Conservation (phyloP, 805 yeast species). For the Brettanomyces bruxellensis region DNA sequence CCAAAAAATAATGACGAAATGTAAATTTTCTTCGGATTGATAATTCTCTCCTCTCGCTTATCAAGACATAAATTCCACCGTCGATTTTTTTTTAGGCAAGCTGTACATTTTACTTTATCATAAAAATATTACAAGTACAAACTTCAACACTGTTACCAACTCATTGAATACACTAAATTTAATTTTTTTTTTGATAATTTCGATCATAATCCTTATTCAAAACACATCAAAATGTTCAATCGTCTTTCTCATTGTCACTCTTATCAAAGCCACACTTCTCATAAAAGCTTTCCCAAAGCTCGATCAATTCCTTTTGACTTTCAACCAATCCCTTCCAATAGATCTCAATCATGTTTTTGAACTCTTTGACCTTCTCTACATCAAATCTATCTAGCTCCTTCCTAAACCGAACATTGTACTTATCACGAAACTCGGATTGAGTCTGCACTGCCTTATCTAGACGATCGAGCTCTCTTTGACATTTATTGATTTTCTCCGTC, state of each 20-base stretch:
- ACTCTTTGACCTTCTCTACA: conserved; percentile 67
- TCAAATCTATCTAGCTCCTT: conserved; percentile 64
- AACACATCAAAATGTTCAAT: too few species aligned
- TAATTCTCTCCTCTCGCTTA: too few species aligned
- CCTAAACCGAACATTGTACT: conserved; percentile 56
- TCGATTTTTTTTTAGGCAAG: too few species aligned
- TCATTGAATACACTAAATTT: too few species aligned
- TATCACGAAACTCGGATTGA: conserved; percentile 53
- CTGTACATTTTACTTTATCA: too few species aligned
- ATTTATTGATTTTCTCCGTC: conserved; percentile 49
- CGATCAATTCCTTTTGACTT: conserved; percentile 85
- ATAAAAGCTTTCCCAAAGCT: conserved; percentile 83
- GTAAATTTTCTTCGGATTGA: background rate
- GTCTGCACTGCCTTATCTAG: conserved; percentile 43
- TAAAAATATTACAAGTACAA: too few species aligned
- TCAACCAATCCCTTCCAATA: conserved; percentile 87
- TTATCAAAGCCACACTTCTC: conserved; percentile 23
- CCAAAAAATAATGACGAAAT: background rate
- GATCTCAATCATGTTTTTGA: conserved; percentile 82
- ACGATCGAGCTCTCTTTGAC: conserved; percentile 50
- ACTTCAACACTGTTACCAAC: too few species aligned
- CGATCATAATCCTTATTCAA: too few species aligned
- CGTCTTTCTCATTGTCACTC: background rate
- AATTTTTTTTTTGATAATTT: too few species aligned
- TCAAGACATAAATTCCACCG: too few species aligned